phyloP scores from a whole-genome alignment of 352 stramenopile species.

The Globisporangium paddicum region DNA sequence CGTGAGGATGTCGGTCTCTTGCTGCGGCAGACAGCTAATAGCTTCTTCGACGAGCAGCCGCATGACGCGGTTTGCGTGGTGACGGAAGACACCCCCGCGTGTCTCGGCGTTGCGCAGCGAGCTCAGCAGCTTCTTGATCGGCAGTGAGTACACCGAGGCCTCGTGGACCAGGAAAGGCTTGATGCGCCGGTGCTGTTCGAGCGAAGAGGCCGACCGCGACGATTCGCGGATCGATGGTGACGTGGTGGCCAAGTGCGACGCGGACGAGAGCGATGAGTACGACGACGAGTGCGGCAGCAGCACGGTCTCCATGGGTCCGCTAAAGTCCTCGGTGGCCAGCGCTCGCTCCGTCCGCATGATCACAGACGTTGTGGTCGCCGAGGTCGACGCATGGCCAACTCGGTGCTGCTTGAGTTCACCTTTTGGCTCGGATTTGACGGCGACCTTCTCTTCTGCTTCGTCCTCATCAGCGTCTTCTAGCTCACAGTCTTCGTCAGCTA shows the following conservation, averaged over 20 bases:
- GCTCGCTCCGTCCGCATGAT: neutral
- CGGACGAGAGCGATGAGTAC: neutral
- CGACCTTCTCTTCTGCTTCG: neutral
- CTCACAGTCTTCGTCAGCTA: neutral
- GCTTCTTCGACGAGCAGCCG: constrained; percentile 36
- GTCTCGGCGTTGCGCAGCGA: constrained; percentile 17
- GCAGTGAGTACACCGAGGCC: constrained; percentile 17
- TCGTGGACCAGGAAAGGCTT: constrained; percentile 26
- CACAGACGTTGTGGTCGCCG: neutral
- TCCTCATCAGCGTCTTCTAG: neutral
- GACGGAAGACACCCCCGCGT: constrained; percentile 18
- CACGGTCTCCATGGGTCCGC: constrained; percentile 4
- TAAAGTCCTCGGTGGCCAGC: neutral
- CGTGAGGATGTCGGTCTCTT: constrained; percentile 11
- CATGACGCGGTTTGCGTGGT: constrained; percentile 23
- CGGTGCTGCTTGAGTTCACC: neutral
- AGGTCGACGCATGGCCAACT: neutral
- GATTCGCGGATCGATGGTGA: neutral
- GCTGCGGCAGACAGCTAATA: constrained; percentile 21
- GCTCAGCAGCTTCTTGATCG: constrained; percentile 22
- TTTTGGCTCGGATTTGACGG: neutral
- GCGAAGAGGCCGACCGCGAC: neutral
- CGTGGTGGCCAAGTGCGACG: neutral
- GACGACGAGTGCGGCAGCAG: neutral
- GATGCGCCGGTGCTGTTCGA: neutral